Conservation (phyloP, 1,139 yeast genomes). For the Geotrichum reessii region DNA sequence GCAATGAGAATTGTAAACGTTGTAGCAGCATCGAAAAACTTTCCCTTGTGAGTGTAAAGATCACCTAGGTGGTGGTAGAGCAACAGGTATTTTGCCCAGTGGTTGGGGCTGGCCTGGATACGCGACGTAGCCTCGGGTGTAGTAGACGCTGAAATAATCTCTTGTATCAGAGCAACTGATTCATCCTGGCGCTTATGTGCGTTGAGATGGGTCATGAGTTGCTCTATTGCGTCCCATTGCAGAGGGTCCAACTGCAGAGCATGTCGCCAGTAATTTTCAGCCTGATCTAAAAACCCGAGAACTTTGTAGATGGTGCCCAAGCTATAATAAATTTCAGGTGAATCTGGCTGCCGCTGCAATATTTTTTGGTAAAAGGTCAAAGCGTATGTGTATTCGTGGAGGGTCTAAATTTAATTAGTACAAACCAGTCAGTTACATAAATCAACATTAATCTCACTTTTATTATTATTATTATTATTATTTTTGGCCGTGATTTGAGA, state of each 20-base stretch:
- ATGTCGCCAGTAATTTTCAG: conserved; percentile 25
- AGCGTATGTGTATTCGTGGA: conserved; percentile 19
- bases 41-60: conserved; percentile 15
- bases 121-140: conserved; percentile 10
- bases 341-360: conserved; percentile 20
- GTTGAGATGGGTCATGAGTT: conserved; percentile 24
- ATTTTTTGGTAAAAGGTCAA: conserved; percentile 17
- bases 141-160: conserved; percentile 12
- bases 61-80: conserved; percentile 32
- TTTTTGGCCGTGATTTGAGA: not conserved
- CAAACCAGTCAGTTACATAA: not conserved
- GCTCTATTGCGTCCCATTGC: conserved; percentile 31
- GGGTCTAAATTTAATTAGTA: conserved; percentile 14
- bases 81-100: conserved; percentile 29
- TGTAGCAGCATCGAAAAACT: conserved; percentile 21
- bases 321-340: conserved; percentile 27
- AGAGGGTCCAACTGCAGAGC: conserved; percentile 24
- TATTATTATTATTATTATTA: too few relatives aligned
- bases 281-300: conserved; percentile 19
- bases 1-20: conserved; percentile 20
- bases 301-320: conserved; percentile 25
- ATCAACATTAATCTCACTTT: not conserved
- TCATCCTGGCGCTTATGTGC: conserved; percentile 24
- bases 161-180: conserved; percentile 21
- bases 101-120: conserved; percentile 17